phyloP scores from a whole-genome alignment of 805 yeast species.

The Pichia occidentalis region DNA sequence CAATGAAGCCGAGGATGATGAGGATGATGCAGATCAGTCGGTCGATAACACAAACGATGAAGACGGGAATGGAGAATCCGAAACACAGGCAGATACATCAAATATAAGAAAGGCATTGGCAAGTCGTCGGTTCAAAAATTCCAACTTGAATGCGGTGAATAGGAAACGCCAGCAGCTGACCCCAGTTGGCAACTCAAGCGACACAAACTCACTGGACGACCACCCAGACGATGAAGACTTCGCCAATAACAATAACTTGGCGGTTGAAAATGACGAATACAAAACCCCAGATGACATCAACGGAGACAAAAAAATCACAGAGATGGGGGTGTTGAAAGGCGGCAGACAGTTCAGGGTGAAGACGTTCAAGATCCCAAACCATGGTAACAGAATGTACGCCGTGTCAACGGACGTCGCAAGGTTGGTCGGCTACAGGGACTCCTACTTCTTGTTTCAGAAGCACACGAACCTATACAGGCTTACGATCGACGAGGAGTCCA shows the following conservation, averaged over 20 bases:
- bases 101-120: neutral
- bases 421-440: conserved; percentile 88
- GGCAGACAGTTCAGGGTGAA: conserved; percentile 70
- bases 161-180: conserved; percentile 19
- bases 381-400: conserved; percentile 76
- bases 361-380: conserved; percentile 55
- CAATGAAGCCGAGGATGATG: conserved; percentile 19
- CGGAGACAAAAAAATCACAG: conserved; percentile 71
- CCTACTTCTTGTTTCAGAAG: conserved; percentile 81
- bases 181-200: conserved; percentile 13
- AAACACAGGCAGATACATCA: conserved; percentile 5
- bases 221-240: conserved; percentile 22
- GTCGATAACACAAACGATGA: conserved; percentile 23
- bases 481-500: conserved; percentile 68
- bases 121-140: conserved; percentile 3
- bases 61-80: conserved; percentile 12
- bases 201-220: conserved; percentile 12
- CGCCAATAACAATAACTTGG: conserved; percentile 26
- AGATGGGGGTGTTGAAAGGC: conserved; percentile 59
- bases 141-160: conserved; percentile 11
- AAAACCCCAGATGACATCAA: conserved; percentile 67
- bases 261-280: conserved; percentile 69
- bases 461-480: conserved; percentile 72
- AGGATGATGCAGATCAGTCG: conserved; percentile 15
- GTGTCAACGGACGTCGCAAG: conserved; percentile 95